Base-by-base conservation (phyloP, 2,329 filamentous ascomycete species). In the Coleophoma eucalyptorum region DNA sequence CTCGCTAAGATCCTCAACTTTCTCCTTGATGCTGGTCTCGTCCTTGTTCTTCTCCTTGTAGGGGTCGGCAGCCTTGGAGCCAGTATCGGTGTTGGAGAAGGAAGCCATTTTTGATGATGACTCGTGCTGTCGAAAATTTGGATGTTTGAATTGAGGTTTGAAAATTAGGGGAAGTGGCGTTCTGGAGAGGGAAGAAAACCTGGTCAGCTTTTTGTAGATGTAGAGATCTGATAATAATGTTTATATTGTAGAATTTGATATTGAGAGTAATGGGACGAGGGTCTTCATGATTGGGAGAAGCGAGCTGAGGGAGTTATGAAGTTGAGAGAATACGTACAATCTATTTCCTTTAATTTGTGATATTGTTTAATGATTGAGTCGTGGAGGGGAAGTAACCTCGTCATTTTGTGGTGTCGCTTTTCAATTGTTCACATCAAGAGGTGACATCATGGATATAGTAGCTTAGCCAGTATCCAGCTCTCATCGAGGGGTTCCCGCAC, bases 21-120 rank as follows among this genome's bases (percentile, higher is more conserved):
- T 96, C 56, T 89, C 80, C 60, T 88, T 80, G 33, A 90, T 70
- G 3, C 83, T 75, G 15, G 78, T 73, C 1, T 81, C 72, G 43
- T 90, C 79, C 51, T 83, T 75, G 72, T 89, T 91, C 71, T 85
- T 81, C 52, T 75, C 71, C 65, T 83, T 90, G 76, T 95, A 96
- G 2, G 89, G 89, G 70, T 94, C 88, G 48, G 76, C 81, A 40
- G 81, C 73, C 70, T 86, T 82, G 68, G 71, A 72, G 64, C 81
- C 83, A 40, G 81, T 82, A 56, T 76, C 69, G 37, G 83, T 69
- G 67, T 86, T 87, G 66, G 78, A 78, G 68, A 77, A 80, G 61
- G 64, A 62, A 53, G 61, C 64, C 46, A 54, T 58, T 31, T 38
- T 26, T 18, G 38, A 18, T 26, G 50, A 49, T n/a, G 50, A 48